These are phyloP conservation scores for Gaeumannomyces sp. DNA, from an alignment of 2,329 filamentous ascomycete genomes.

Conservation along the genomic window DNA sequence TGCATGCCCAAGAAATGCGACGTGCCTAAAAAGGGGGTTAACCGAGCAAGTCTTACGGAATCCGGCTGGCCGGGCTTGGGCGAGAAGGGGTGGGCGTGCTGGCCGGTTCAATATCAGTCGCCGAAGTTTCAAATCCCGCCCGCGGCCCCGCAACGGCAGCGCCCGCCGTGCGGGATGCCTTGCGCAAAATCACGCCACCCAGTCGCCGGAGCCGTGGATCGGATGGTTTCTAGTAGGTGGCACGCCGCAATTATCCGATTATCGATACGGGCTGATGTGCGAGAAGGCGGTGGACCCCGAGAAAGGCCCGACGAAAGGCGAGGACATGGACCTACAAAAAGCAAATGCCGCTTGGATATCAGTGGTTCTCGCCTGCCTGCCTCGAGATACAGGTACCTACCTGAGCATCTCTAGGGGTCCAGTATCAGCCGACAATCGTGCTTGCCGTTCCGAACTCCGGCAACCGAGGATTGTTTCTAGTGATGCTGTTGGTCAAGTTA, in stretches of 20 bases:
- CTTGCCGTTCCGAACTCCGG: too few species aligned
- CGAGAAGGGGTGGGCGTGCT: too few species aligned
- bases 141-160: background rate
- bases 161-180: background rate
- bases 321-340: background rate
- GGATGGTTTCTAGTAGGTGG: background rate
- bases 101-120: background rate
- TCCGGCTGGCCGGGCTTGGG: background rate
- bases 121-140: background rate
- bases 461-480: too few species aligned
- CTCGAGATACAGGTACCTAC: too few species aligned
- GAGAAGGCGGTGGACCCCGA: background rate
- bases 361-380: background rate
- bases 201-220: too few species aligned
- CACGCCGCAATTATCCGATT: background rate
- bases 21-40: too few species aligned
- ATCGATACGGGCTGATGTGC: background rate
- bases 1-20: background rate
- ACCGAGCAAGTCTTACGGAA: background rate
- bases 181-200: background rate
- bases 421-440: background rate
- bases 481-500: too few species aligned
- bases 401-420: background rate
- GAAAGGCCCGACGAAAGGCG: background rate
- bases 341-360: background rate